A percentile compares a stretch with the other conserved stretches of the same genome.
Evolutionary conservation across 768 basidiomycete species (phyloP).

Genomic region (Termitomyces sp.): DNA sequence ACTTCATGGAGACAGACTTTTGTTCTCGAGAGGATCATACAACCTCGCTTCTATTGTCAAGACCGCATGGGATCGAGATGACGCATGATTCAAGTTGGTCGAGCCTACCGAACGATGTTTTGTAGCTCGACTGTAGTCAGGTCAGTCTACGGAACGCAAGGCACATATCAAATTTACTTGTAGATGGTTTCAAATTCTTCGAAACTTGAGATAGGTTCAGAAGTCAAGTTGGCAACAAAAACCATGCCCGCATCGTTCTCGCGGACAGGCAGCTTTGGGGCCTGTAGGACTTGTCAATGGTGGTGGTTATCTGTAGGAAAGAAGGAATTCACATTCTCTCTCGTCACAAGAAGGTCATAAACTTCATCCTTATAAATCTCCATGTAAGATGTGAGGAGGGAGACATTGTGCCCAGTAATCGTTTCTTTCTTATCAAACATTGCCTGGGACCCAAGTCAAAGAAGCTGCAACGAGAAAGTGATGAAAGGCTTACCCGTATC

Average conservation of each 20-base stretch:
- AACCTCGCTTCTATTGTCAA: slow-evolving; percentile 68
- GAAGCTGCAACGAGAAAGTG: neutral
- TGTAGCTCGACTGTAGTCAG: slow-evolving; percentile 50
- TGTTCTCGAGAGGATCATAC: slow-evolving; percentile 46
- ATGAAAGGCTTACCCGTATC: slow-evolving; percentile 48
- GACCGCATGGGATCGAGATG: slow-evolving; percentile 87
- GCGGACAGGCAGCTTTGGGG: slow-evolving; percentile 48
- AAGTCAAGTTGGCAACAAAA: slow-evolving; percentile 50
- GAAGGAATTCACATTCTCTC: slow-evolving; percentile 50
- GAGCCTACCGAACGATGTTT: slow-evolving; percentile 80
- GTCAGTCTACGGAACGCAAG: neutral
- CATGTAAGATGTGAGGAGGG: slow-evolving; percentile 68
- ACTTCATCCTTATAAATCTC: slow-evolving; percentile 93
- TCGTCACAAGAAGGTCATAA: slow-evolving; percentile 75
- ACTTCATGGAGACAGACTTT: slow-evolving; percentile 33
- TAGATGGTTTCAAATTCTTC: slow-evolving; percentile 44
- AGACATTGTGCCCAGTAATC: slow-evolving; percentile 36
- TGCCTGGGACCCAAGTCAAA: slow-evolving; percentile 28
- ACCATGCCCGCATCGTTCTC: slow-evolving; percentile 50
- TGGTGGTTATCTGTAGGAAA: neutral
- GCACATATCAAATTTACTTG: slow-evolving; percentile 24
- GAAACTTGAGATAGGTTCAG: slow-evolving; percentile 32
- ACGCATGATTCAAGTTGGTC: slow-evolving; percentile 79
- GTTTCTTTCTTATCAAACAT: slow-evolving; percentile 49
- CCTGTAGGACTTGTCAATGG: slow-evolving; percentile 22